A percentile compares a stretch with the other conserved stretches of the same genome.
phyloP scores from a whole-genome alignment of 2,329 filamentous ascomycete species.

The Fusarium lateritium region DNA sequence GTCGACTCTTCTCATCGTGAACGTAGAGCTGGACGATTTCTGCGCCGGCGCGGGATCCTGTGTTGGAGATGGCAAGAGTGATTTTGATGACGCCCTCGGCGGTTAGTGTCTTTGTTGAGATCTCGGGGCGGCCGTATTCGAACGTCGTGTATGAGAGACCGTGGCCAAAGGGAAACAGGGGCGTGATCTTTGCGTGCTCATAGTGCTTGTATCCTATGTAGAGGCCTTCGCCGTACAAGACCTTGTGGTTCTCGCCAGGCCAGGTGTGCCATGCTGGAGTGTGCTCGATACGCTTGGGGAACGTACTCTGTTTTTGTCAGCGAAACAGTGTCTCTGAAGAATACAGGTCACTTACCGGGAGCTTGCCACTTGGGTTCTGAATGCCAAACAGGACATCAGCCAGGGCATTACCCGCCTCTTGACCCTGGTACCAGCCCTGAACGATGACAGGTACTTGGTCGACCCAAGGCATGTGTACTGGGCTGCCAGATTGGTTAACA shows the following conservation, averaged over 20 bases:
- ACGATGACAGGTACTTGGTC: slow-evolving; percentile 75
- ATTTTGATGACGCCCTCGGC: slow-evolving; percentile 60
- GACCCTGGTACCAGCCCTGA: slow-evolving; percentile 68
- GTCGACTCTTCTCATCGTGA: slow-evolving; percentile 71
- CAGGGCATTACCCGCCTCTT: slow-evolving; percentile 79
- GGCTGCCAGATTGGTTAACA: slow-evolving; percentile 64
- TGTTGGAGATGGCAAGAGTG: slow-evolving; percentile 67
- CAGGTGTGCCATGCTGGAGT: slow-evolving; percentile 81
- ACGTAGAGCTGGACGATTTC: slow-evolving; percentile 80
- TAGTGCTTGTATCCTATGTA: slow-evolving; percentile 83
- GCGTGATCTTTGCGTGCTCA: slow-evolving; percentile 71
- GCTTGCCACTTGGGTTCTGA: slow-evolving; percentile 76
- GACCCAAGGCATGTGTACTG: slow-evolving; percentile 76
- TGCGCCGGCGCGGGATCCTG: slow-evolving; percentile 68
- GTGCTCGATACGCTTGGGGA: slow-evolving; percentile 74
- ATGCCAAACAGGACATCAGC: slow-evolving; percentile 78
- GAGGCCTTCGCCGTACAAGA: slow-evolving; percentile 79
- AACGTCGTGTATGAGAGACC: slow-evolving; percentile 82
- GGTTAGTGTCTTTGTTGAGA: slow-evolving; percentile 60
- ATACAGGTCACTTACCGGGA: slow-evolving; percentile 71
- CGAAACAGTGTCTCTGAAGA: too few relatives aligned
- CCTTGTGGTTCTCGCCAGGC: slow-evolving; percentile 78
- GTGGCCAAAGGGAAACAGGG: slow-evolving; percentile 80
- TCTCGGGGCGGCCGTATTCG: slow-evolving; percentile 70
- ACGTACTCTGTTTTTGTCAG: slow-evolving; percentile 68